A percentile compares a stretch with the other conserved stretches of the same genome.
Conservation (phyloP, 345 rosid genomes). For the Aquilaria sinensis region DNA sequence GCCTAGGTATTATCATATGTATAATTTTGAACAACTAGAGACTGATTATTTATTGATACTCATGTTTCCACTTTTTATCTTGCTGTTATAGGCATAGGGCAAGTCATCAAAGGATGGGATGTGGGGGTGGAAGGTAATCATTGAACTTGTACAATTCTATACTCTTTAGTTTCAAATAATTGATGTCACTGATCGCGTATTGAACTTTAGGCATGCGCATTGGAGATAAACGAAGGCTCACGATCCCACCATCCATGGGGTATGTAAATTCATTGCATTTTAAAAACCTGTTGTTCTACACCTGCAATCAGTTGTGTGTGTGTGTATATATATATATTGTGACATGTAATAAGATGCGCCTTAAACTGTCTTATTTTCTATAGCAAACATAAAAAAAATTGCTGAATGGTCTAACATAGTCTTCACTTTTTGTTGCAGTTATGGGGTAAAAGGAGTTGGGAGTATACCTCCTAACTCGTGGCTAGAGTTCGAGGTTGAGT, state of each 20-base stretch:
- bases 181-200: not conserved
- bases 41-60: not conserved
- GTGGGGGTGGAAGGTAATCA: slow-evolving; percentile 80
- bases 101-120: slow-evolving; percentile 99
- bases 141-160: not conserved
- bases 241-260: slow-evolving; percentile 73
- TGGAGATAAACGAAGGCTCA: slow-evolving; percentile 70
- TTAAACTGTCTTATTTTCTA: too few relatives aligned
- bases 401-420: too few relatives aligned
- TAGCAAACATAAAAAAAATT: too few relatives aligned
- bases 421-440: slow-evolving; percentile 26
- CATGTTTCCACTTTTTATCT: slow-evolving; percentile 5
- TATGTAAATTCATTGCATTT: slow-evolving; percentile 15
- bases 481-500: slow-evolving; percentile 60
- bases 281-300: not conserved
- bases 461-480: slow-evolving; percentile 55
- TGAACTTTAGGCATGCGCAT: slow-evolving; percentile 50
- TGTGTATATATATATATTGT: not conserved
- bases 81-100: slow-evolving; percentile 60
- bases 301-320: not conserved
- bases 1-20: slow-evolving; percentile 43
- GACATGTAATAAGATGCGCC: not conserved
- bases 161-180: slow-evolving; percentile 1
- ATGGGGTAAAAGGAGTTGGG: slow-evolving; percentile 42
- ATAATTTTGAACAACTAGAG: slow-evolving; percentile 4